Evolutionary conservation across 441 rosid species (phyloP), one percentile per base, ranked within the genome.

Genomic region (Gossypium gossypioides): DNA sequence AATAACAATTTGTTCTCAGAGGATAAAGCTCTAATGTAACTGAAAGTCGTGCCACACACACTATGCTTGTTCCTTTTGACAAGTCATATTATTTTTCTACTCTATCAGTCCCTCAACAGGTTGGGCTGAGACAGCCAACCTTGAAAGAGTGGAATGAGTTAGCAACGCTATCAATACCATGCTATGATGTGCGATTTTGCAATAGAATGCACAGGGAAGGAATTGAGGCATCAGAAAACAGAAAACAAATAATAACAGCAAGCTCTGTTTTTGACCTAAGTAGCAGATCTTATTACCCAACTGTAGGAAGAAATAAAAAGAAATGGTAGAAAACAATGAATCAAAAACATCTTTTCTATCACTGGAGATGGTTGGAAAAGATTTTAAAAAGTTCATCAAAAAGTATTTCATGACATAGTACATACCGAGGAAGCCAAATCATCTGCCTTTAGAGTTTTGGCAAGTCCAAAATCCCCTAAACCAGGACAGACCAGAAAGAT

Each of bases 401-500:
- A 58, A 58, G 7, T 42, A 13, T 4, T 24, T 68, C 6, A 42
- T 37, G 21, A 44, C 65, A 52, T 2, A 56, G 63, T 44, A 83
- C 89, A 69, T 83, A 93, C 98, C 75, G 98, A 93, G 75, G 98
- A 93, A 76, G 98, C 90, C 86, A 93, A 75, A 83, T 93, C 98
- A 75, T 93, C 95, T 12, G 96, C 95, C 84, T 93, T 91, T 79
- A 93, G 65, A 58, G 96, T 93, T 82, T 93, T 93, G 21, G 98
- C 98, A 75, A 93, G 92, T 9, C 98, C 98, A 82, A 93, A 93
- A 83, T 93, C 98, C 78, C 98, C 98, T 93, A 27, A 82, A 58
- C 75, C 52, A 77, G 72, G 7, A 18, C 67, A 77, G 60, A 75
- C 57, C 78, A 72, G 3, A 61, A 32, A 68, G 66, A 75, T 77